Evolutionary conservation across 352 stramenopile genomes (phyloP), one percentile per base, ranked within the genome.

Genomic region (Pythium aquatile): DNA sequence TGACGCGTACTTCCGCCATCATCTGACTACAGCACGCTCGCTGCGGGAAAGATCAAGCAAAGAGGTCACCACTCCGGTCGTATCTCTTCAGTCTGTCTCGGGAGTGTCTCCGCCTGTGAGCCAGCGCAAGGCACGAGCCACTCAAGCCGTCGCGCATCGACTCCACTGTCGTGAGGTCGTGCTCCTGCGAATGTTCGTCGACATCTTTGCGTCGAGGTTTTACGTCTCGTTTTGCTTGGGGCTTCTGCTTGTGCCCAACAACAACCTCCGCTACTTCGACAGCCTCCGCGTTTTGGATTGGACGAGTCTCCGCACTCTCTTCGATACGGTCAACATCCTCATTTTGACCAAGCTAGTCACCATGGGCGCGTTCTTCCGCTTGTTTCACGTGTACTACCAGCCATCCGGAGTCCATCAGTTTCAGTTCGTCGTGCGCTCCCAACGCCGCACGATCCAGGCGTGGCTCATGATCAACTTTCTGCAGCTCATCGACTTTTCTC

Each of bases 131-230:
- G 39, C 54, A 1, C 1, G 7, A 2, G 13, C 63, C 29, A 40
- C 37, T 0, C 39, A 56, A 2, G 48, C 37, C 5, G 37, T 69
- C 11, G 52, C 49, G 39, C 55, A 60, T 4, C 24, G 61, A 9
- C 9, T 69, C 7, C 63, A 69, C 48, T 56, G 46, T 24, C 55
- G 63, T 8, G 63, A 69, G 42, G 52, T 55, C 47, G 33, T 69
- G 47, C 56, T 69, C 28, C 48, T 69, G 47, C 55, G 52, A 14
- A 11, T 65, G 46, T 69, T 57, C 24, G 49, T 65, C 20, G 63
- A 69, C 33, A 46, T 69, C 17, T 64, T 64, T 39, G 63, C 64
- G 55, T 35, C 63, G 5, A 3, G 53, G 16, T 39, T 56, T 5
- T 64, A 69, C 39, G 16, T 69, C 39, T 10, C 26, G 47, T 69